Evolutionary conservation across 345 rosid species (phyloP), one percentile per base, ranked within the genome.

Genomic region (Moricandia arvensis): DNA sequence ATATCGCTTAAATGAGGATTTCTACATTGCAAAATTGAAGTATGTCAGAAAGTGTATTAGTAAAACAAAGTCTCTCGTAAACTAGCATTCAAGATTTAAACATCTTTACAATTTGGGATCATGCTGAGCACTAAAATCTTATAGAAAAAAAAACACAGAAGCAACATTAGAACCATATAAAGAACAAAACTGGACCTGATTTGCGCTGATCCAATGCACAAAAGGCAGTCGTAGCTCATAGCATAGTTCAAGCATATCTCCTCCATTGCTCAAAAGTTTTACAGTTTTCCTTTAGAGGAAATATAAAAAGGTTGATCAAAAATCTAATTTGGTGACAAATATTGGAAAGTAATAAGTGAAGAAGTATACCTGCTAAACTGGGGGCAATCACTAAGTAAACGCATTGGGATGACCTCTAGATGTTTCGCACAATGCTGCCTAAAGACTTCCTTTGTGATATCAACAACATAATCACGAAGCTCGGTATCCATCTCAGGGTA

Each of bases 241-340:
- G 81, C 96, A 87, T 81, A 94, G 93, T 76, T 90, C 98, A 77
- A 94, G 87, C 83, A 94, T 81, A 80, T 94, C 95, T 71, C 98
- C 98, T 73, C 97, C 98, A 72, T 78, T 87, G 65, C 86, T 86
- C 85, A 94, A 82, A 82, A 94, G 90, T 77, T 94, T 94, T 79
- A 94, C 93, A 71, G 95, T 77, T 74, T 86, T 94, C 91, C 98
- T 91, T 81, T 58, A 49, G 59, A 75, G 72, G 64, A 58, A 80
- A 84, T 59, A 71, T 55, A 38, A 61, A 35, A 81, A 9, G n/a
- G 13, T 73, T 55, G 75, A 79, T 81, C 57, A 69, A 74, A 55
- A 76, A 67, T 61, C 38, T 57, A 59, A 71, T 61, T 75, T 68
- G 59, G 60, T 72, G 65, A 58, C 16, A 58, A 16, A 70, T 31